Base-by-base conservation (phyloP, 768 basidiomycete genomes). In the Leucocoprinus birnbaumii region DNA sequence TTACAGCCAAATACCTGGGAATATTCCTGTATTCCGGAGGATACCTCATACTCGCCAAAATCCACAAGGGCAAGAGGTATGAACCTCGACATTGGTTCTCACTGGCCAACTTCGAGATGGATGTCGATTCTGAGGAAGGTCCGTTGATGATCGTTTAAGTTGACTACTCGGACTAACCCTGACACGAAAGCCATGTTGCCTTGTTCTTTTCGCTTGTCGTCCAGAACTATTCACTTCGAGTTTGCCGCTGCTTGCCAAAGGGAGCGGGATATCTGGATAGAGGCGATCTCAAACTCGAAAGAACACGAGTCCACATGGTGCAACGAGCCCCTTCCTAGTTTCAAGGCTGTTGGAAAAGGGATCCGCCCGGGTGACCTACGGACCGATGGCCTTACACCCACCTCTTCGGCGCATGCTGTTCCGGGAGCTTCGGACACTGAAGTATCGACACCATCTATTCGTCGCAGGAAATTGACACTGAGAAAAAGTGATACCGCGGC, bases 41-140 rank as follows among this genome's bases (percentile, higher is more conserved):
- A 10, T 98, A 93, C 66, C 69, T 98, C 37, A 78, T 97, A 19
- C 73, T 99, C 43, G 91, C 85, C 60, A 98, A 96, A 72, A 87
- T 94, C 38, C 74, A 80, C 61, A 94, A 91, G 71, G 78, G 82
- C 55, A 90, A 79, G 66, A 75, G 75, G 31, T 99, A 97, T 64
- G 92, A 95, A 63, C 85, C 93, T 16, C 82, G 79, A 57, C 89
- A 96, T 66, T 98, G 94, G 89, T 87, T 98, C 63, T 81, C 84
- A 38, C 71, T 97, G 19, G 77, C 79, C 43, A 82, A 83, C 18
- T 90, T 91, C 60, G 84, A 89, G 50, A 61, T 95, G 13, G 89
- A 91, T 55, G 75, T 84, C 16, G 80, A 79, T 34, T 82, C 85
- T 24, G 84, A 85, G 52, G 86, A 91, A 67, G 86, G 94, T 96